Conservation (phyloP, 148 eudicot species). For the Cornus controversa region DNA sequence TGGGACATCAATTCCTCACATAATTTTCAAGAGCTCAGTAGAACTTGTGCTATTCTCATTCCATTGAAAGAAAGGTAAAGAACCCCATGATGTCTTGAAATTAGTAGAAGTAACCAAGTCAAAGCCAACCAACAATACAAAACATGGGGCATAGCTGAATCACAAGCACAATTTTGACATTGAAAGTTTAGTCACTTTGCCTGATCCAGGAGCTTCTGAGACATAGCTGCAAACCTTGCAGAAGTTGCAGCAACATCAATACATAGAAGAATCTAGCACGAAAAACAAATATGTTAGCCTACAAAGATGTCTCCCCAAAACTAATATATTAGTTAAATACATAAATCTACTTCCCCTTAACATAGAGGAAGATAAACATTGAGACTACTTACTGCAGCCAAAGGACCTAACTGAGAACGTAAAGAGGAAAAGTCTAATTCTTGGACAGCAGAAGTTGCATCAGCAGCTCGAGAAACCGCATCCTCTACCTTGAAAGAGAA, state of each 20-base stretch:
- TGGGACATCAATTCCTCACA: neutral
- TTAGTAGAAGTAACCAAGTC: neutral
- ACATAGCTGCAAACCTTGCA: conserved; percentile 59
- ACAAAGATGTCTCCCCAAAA: neutral
- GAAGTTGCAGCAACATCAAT: conserved; percentile 91
- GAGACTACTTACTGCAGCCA: conserved; percentile 66
- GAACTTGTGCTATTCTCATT: neutral
- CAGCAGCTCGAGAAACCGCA: conserved; percentile 87
- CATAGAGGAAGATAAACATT: neutral
- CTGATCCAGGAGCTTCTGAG: conserved; percentile 83
- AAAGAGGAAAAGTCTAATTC: conserved; percentile 80
- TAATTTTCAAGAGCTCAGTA: neutral
- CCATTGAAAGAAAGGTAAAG: neutral
- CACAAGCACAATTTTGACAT: neutral
- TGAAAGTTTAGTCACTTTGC: conserved; percentile 34
- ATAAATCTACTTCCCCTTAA: neutral
- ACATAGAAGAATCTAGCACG: conserved; percentile 79
- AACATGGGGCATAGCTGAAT: neutral
- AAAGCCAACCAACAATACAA: neutral
- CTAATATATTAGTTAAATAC: neutral
- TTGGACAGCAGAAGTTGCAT: conserved; percentile 62
- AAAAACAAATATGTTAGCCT: conserved; percentile 10
- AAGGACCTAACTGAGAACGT: conserved; percentile 80
- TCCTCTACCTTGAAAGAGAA: conserved; percentile 65
- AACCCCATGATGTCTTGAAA: neutral